Evolutionary conservation across 345 rosid genomes (phyloP).

Genomic region (Lumnitzera littorea): DNA sequence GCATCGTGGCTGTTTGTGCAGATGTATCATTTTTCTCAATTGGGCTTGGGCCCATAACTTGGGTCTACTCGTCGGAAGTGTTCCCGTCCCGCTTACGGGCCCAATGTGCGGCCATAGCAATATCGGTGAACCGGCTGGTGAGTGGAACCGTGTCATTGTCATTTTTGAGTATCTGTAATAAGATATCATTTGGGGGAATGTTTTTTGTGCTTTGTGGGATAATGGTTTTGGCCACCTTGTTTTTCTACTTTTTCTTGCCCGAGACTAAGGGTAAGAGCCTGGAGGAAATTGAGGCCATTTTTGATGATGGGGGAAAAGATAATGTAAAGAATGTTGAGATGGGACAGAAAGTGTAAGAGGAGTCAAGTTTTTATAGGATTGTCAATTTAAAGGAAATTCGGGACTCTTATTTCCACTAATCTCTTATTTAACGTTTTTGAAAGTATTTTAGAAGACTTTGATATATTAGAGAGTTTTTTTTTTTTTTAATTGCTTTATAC

Average conservation of each 20-base stretch:
- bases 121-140: constrained; percentile 16
- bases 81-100: constrained; percentile 9
- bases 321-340: background rate
- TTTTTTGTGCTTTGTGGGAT: constrained; percentile 16
- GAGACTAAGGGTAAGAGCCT: constrained; percentile 38
- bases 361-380: background rate
- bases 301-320: constrained; percentile 9
- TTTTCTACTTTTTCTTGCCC: constrained; percentile 25
- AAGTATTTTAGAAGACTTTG: too few relatives aligned
- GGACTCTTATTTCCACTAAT: too few relatives aligned
- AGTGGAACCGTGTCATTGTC: constrained; percentile 15
- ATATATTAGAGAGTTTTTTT: too few relatives aligned
- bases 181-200: constrained; percentile 11
- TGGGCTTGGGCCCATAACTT: constrained; percentile 17
- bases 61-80: constrained; percentile 18
- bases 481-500: too few relatives aligned
- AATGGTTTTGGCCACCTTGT: constrained; percentile 20
- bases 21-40: constrained; percentile 16
- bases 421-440: too few relatives aligned
- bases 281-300: constrained; percentile 28
- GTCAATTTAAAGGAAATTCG: too few relatives aligned
- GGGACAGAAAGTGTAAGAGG: background rate
- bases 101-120: constrained; percentile 11
- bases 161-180: constrained; percentile 9
- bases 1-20: constrained; percentile 11